Evolutionary conservation across 176 grass and related monocot species (phyloP), one percentile per base, ranked within the genome.

Genomic region (Triticum monococcum): DNA sequence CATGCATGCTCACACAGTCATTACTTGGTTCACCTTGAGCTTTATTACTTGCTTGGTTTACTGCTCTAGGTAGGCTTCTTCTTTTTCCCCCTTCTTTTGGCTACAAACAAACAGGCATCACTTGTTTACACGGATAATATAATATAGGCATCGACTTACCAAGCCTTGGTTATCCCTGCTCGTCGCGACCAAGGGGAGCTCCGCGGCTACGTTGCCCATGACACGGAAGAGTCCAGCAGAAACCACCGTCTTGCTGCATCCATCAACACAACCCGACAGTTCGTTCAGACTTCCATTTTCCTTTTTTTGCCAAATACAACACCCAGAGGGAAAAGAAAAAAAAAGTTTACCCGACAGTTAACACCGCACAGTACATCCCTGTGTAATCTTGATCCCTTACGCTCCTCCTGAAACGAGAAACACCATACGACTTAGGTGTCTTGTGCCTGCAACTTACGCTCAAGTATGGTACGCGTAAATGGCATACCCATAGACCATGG

Each of bases 401-500:
- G 52, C 86, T 96, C 84, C 92, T 92, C 77, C 97, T 99, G 85
- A 63, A 93, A 77, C 86, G 72, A 82, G 26, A 85, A 92, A 63
- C 32, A 84, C 77, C 32, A 84, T 80, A 60, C 33, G 59, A 73
- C 71, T 64, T 64, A 54, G 57, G 32, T 64, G 3, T 60, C 16
- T 30, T 84, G 77, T 77, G 68, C 36, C 31, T 36, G 73, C 22
- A 33, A 36, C 79, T 72, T 77, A 36, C 23, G 25, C 16, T 69
- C 20, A 57, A 72, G 20, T 23, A 18, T 5, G 26, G 48, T 70
- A 77, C 38, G 72, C 28, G 59, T 46, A 69, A 84, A 68, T 22
- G 22, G 79, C 33, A 60, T 89, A 99, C 97, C 97, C 97, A 65
- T 96, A 94, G 81, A 99, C 90, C 97, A 99, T 99, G 48, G 90